Base-by-base conservation (phyloP, 768 basidiomycete species). In the Tylopilus felleus region DNA sequence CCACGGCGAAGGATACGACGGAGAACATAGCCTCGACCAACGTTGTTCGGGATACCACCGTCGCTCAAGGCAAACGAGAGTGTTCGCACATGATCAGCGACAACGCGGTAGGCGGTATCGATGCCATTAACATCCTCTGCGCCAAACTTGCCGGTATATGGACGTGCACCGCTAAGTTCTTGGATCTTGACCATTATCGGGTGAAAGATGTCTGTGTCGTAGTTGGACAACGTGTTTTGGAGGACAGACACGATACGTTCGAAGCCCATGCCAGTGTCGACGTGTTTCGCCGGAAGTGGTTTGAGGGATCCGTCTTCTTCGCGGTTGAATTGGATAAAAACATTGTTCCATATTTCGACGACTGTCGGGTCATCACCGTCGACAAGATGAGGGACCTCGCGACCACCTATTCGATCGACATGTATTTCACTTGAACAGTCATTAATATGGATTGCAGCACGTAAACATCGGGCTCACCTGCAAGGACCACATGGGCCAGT, bases 191-290 rank as follows among this genome's bases (percentile, higher is more conserved):
- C 75, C 66, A 99, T 98, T 52, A 98, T 86, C 5, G 95, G 95
- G 1, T 76, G 69, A 73, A 99, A 99, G 54, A 97, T 80, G 65
- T 99, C 97, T 47, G 97, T 98, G 70, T 99, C 97, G 73, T 99
- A 99, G 74, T 98, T 99, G 44, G 96, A 98, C 22, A 82, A 77
- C 65, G 83, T 88, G 73, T 93, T 84, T 69, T 99, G 97, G 8
- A 98, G 77, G 38, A 89, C 86, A 16, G 95, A 97, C 25, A 99
- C 97, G 27, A 99, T 78, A 49, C 97, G 91, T 71, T 99, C 97
- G 71, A 97, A 99, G 40, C 97, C 97, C 95, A 99, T 94, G 47
- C 97, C 97, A 7, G 97, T 99, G 68, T 99, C 97, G 58, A 99
- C 90, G 63, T 99, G 97, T 72, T 94, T 93, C 29, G 86, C 83